Evolutionary conservation across 306 rosid species (phyloP).

Genomic region (Abrus precatorius): DNA sequence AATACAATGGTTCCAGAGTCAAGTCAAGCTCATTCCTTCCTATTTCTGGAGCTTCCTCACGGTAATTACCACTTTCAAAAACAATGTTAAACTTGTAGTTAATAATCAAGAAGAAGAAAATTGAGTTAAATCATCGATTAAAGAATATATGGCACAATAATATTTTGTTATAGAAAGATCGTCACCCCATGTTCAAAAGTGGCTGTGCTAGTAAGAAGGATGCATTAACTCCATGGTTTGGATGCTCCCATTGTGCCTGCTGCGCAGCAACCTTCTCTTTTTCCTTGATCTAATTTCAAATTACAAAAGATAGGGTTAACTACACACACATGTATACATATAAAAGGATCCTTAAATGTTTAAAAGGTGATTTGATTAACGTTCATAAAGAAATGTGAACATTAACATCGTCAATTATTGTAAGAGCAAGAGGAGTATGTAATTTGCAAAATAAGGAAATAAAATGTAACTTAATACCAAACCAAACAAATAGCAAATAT

Average conservation of each 20-base stretch:
- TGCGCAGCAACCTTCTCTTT: conserved; percentile 65
- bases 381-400: not conserved
- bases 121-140: not conserved
- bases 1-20: conserved; percentile 72
- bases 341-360: too few relatives aligned
- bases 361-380: too few relatives aligned
- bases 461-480: not conserved
- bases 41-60: conserved; percentile 56
- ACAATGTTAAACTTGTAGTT: not conserved
- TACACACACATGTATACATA: too few relatives aligned
- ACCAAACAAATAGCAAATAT: too few relatives aligned
- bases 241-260: conserved; percentile 75
- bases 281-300: conserved; percentile 75
- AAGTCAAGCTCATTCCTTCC: conserved; percentile 81
- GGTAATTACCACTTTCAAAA: conserved; percentile 63
- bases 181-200: conserved; percentile 73
- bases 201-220: conserved; percentile 59
- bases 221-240: conserved; percentile 58
- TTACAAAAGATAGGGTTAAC: not conserved
- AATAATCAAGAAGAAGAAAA: not conserved
- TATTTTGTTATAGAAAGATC: not conserved
- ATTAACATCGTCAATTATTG: not conserved
- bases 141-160: not conserved
- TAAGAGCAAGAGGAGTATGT: not conserved
- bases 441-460: not conserved